phyloP scores from a whole-genome alignment of 2,329 filamentous ascomycete genomes.

The Aspergillus alliaceus region DNA sequence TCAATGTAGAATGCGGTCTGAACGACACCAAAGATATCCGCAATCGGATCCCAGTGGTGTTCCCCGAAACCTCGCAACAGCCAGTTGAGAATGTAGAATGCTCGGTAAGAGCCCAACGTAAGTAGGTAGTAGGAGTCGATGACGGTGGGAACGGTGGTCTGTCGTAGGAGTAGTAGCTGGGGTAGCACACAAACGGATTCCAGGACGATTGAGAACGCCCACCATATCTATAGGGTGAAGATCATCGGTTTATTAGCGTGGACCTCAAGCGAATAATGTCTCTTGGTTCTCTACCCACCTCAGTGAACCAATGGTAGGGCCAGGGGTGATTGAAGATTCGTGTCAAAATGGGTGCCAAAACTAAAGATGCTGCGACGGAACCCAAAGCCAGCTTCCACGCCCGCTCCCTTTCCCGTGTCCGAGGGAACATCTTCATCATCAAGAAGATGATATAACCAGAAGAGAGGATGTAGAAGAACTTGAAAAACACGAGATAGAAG shows the following conservation, averaged over 20 bases:
- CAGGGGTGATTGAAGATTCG: slow-evolving; percentile 60
- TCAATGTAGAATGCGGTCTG: slow-evolving; percentile 90
- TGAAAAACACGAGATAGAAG: slow-evolving; percentile 76
- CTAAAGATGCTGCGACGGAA: slow-evolving; percentile 64
- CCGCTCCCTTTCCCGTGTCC: slow-evolving; percentile 85
- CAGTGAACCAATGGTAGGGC: slow-evolving; percentile 32
- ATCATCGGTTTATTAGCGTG: background rate
- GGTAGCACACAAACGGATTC: slow-evolving; percentile 89
- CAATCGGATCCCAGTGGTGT: slow-evolving; percentile 65
- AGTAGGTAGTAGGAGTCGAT: slow-evolving; percentile 96
- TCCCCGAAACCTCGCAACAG: slow-evolving; percentile 67
- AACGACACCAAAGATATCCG: slow-evolving; percentile 81
- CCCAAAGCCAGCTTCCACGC: slow-evolving; percentile 87
- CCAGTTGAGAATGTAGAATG: slow-evolving; percentile 90
- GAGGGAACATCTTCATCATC: slow-evolving; percentile 83
- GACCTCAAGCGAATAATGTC: background rate
- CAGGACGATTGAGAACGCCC: slow-evolving; percentile 87
- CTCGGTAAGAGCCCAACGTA: slow-evolving; percentile 82
- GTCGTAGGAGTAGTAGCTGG: slow-evolving; percentile 84
- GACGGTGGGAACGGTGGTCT: slow-evolving; percentile 93
- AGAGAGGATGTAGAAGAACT: slow-evolving; percentile 82
- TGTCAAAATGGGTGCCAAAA: slow-evolving; percentile 71
- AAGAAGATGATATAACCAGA: slow-evolving; percentile 83
- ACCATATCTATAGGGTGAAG: slow-evolving; percentile 61
- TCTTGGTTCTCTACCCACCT: slow-evolving; percentile 31